These are phyloP conservation scores for Leishmania braziliensis DNA, from an alignment of 208 protist genomes.

Conservation along the genomic window DNA sequence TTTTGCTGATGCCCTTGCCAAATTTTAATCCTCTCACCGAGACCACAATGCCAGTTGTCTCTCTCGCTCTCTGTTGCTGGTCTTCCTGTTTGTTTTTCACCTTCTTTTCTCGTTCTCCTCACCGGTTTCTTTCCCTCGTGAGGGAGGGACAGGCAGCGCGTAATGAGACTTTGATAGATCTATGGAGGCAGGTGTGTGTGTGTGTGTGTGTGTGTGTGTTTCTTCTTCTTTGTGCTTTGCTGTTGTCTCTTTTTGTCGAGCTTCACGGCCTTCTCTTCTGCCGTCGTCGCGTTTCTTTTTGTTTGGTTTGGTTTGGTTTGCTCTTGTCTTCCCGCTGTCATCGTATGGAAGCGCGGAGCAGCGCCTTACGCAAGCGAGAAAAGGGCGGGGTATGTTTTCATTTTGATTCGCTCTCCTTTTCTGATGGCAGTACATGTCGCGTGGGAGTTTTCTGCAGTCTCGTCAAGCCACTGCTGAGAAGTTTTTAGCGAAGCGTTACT, in stretches of 20 bases:
- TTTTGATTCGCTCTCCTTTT: background rate
- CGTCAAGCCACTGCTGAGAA: background rate
- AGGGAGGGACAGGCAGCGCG: background rate
- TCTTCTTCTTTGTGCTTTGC: background rate
- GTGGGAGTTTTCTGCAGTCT: background rate
- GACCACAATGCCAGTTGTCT: background rate
- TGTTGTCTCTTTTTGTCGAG: background rate
- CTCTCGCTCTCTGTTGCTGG: background rate
- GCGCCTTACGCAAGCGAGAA: background rate
- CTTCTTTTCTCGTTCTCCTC: background rate
- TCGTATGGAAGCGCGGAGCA: background rate
- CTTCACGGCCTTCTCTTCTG: no score
- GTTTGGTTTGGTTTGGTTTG: background rate
- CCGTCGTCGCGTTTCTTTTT: background rate
- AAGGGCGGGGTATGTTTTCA: background rate
- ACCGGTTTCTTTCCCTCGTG: background rate
- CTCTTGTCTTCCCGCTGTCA: background rate
- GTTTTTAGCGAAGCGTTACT: background rate
- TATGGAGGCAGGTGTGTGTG: background rate
- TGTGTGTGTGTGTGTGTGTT: background rate
- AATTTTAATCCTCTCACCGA: background rate
- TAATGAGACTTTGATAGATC: background rate
- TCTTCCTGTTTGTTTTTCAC: background rate
- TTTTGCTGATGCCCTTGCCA: background rate
- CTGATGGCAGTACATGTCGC: background rate